Percentiles rank a stretch among this genome's conserved stretches.
Conservation (phyloP, 1,284 basidiomycete species). For the Ceratobasidium papillatum region DNA sequence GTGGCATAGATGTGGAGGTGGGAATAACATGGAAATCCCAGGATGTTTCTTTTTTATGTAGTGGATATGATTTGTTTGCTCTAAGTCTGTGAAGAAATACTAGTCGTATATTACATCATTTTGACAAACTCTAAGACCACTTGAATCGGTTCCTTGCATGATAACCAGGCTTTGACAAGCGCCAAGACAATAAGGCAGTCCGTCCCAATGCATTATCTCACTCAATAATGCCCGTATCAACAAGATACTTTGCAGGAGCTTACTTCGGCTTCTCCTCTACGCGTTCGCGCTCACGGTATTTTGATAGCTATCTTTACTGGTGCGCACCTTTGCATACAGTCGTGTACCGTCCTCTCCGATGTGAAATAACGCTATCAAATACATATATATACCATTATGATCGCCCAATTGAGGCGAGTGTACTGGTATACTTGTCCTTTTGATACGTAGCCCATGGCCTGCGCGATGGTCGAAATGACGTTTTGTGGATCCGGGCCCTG, state of each 20-base stretch:
- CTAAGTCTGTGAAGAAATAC: neutral
- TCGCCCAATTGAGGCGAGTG: neutral
- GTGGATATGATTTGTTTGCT: no score
- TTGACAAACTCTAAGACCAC: neutral
- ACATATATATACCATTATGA: neutral
- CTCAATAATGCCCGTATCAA: neutral
- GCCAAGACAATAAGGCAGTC: no score
- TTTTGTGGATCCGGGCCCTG: neutral
- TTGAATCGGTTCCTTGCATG: neutral
- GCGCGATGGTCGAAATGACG: neutral
- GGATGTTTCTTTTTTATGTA: no score
- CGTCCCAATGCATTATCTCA: no score
- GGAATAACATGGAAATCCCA: no score
- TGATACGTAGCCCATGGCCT: constrained; percentile 11
- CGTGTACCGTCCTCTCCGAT: neutral
- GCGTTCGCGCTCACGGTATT: neutral
- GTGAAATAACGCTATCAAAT: neutral
- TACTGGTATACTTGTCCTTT: neutral
- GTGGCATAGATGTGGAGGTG: neutral
- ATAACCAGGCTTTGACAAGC: no score
- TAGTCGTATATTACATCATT: neutral
- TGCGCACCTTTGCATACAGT: neutral
- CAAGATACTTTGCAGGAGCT: neutral
- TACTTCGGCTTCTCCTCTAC: neutral
- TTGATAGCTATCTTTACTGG: neutral